Evolutionary conservation across 169 alveolate genomes (phyloP).

Genomic region (Toxoplasma gondii): DNA sequence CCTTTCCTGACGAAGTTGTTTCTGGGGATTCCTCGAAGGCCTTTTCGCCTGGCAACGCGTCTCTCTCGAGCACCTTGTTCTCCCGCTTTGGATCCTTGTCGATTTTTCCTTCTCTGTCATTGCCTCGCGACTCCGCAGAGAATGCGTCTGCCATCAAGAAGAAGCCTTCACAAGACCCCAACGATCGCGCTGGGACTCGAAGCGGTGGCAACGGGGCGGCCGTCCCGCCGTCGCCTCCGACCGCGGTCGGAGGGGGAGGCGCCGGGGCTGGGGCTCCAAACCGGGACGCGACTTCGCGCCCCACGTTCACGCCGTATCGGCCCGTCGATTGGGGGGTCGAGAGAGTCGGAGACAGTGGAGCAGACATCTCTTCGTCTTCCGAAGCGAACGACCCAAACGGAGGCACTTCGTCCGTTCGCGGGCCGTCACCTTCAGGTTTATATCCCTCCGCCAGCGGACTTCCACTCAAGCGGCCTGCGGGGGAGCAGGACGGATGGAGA

Average conservation of each 20-base stretch:
- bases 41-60: background rate
- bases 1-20: background rate
- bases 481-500: conserved; percentile 41
- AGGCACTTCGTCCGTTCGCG: no score
- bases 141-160: background rate
- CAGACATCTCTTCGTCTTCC: background rate
- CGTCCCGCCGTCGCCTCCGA: background rate
- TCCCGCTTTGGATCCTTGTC: background rate
- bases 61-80: background rate
- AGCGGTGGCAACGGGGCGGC: background rate
- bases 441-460: background rate
- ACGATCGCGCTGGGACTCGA: background rate
- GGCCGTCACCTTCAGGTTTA: background rate
- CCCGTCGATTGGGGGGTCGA: background rate
- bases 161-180: background rate
- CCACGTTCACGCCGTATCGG: background rate
- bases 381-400: no score
- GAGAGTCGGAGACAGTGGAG: background rate
- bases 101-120: background rate
- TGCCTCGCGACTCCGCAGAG: background rate
- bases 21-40: background rate
- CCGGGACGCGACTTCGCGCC: background rate
- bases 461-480: background rate
- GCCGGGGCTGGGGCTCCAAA: background rate
- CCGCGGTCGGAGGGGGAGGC: conserved; percentile 3